These are phyloP conservation scores for Neurospora tetraspora DNA, from an alignment of 495 filamentous ascomycete genomes.

Conservation along the genomic window DNA sequence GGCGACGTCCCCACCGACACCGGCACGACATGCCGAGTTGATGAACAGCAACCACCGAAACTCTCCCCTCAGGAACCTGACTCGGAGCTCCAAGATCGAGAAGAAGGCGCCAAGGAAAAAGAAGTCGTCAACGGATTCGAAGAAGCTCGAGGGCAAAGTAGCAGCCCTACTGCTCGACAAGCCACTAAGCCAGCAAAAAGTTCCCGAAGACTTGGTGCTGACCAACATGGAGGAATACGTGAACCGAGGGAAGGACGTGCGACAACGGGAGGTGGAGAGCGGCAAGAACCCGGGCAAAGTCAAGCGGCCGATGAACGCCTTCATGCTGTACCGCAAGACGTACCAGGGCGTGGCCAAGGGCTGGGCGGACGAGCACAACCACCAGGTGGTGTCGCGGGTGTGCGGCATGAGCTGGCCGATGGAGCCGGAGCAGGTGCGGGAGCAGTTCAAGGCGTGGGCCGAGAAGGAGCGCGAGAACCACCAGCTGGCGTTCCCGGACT, in stretches of 20 bases:
- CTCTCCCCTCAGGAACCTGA: conserved; percentile 9
- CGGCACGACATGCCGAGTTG: conserved; percentile 25
- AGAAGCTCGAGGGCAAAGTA: conserved; percentile 22
- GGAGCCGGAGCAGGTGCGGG: conserved; percentile 59
- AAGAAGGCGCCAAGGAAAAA: conserved; percentile 29
- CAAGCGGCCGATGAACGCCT: conserved; percentile 93
- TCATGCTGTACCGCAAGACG: conserved; percentile 95
- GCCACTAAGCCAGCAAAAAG: conserved; percentile 60
- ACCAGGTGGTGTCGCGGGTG: conserved; percentile 81
- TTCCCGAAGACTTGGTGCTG: conserved; percentile 51
- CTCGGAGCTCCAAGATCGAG: conserved; percentile 19
- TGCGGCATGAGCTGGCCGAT: conserved; percentile 79
- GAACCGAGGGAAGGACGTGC: conserved; percentile 53
- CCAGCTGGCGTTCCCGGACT: conserved; percentile 74
- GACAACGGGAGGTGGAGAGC: conserved; percentile 55
- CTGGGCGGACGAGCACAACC: conserved; percentile 80
- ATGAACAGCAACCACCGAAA: conserved; percentile 12
- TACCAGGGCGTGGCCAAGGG: conserved; percentile 79
- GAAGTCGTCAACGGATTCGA: conserved; percentile 17
- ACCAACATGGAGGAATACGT: conserved; percentile 73
- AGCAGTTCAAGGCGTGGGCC: conserved; percentile 75
- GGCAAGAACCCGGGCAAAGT: conserved; percentile 66
- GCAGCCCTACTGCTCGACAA: conserved; percentile 44
- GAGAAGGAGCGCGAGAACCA: conserved; percentile 80
- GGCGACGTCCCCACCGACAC: conserved; percentile 40